Percentiles rank a stretch among this genome's conserved stretches.
Evolutionary conservation across 2,329 filamentous ascomycete genomes (phyloP).

Genomic region (Rugonectria rugulosa): DNA sequence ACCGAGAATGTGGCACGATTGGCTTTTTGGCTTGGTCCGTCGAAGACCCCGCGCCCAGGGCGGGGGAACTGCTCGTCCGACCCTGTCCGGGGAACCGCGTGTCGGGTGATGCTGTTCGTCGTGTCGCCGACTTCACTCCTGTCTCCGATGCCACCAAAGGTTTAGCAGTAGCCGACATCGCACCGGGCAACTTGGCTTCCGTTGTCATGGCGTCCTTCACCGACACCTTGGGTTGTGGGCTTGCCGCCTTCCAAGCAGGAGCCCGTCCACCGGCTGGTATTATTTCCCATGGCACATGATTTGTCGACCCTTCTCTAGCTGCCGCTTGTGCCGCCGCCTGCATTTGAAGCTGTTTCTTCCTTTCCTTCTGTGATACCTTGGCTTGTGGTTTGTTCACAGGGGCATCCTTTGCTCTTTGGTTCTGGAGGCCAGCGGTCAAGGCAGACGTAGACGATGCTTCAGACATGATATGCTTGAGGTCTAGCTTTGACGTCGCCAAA

Average conservation of each 20-base stretch:
- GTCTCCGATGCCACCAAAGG: slow-evolving; percentile 54
- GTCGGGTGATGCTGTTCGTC: slow-evolving; percentile 66
- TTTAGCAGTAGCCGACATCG: slow-evolving; percentile 47
- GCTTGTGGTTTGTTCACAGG: slow-evolving; percentile 47
- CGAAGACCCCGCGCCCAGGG: slow-evolving; percentile 36
- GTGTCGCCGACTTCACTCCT: slow-evolving; percentile 47
- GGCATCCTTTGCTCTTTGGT: slow-evolving; percentile 55
- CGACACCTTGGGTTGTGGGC: slow-evolving; percentile 56
- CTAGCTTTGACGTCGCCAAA: slow-evolving; percentile 69
- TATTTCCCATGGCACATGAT: slow-evolving; percentile 55
- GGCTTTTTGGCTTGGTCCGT: slow-evolving; percentile 47
- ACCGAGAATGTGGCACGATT: slow-evolving; percentile 66
- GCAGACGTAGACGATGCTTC: slow-evolving; percentile 61
- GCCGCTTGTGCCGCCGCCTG: slow-evolving; percentile 59
- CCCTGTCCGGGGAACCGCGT: slow-evolving; percentile 69
- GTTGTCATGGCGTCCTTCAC: slow-evolving; percentile 57
- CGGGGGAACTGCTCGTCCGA: slow-evolving; percentile 47
- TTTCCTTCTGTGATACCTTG: slow-evolving; percentile 90
- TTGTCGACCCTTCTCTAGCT: slow-evolving; percentile 42
- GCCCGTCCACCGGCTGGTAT: slow-evolving; percentile 45
- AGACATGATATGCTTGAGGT: slow-evolving; percentile 79
- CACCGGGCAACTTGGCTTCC: slow-evolving; percentile 38
- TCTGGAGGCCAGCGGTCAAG: slow-evolving; percentile 61
- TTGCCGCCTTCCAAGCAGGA: slow-evolving; percentile 73
- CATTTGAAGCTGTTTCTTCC: slow-evolving; percentile 81